Evolutionary conservation across 306 rosid genomes (phyloP), one percentile per base, ranked within the genome.

Genomic region (Lathyrus tuberosus): DNA sequence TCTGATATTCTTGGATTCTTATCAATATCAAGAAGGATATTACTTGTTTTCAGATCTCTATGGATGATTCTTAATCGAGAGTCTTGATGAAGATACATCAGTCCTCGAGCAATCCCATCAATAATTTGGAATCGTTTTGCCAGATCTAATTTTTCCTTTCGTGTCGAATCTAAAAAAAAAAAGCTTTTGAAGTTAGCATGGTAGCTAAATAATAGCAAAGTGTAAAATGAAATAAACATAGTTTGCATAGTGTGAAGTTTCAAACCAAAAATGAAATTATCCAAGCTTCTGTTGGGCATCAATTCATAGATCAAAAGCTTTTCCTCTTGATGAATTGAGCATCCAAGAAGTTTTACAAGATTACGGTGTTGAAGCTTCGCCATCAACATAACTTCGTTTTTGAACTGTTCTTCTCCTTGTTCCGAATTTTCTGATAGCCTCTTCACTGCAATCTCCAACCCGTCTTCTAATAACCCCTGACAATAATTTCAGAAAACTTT

Each of bases 341-440:
- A 71, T 16, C 68, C 68, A 17, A 60, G 68, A 71, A 71, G 76
- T 71, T 71, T 71, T 12, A 33, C 60, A 59, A 71, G 76, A 44
- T 46, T 71, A 4, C 76, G 68, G n/a, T 71, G 60, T 4, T 71
- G 76, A 71, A 71, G 75, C 18, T 15, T 71, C 18, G 60, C 76
- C 76, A 71, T 58, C 37, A 71, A 71, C 60, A 3, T 71, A 1
- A 70, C 67, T 70, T 70, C 75, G 28, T 44, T 71, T 46, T 71
- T 71, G 48, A 71, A 71, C 12, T 71, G 5, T 14, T 71, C 60
- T 4, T 3, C 24, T 18, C 76, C 68, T 14, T 60, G 60, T 71
- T 5, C 43, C 0, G 68, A 71, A 4, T 59, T 30, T 13, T 60
- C n/a, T 0, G 76, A 59, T 28, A 44, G 68, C 46, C 68, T 67